Base-by-base conservation (phyloP, 2,329 filamentous ascomycete genomes). In the Aspergillus costaricaensis region DNA sequence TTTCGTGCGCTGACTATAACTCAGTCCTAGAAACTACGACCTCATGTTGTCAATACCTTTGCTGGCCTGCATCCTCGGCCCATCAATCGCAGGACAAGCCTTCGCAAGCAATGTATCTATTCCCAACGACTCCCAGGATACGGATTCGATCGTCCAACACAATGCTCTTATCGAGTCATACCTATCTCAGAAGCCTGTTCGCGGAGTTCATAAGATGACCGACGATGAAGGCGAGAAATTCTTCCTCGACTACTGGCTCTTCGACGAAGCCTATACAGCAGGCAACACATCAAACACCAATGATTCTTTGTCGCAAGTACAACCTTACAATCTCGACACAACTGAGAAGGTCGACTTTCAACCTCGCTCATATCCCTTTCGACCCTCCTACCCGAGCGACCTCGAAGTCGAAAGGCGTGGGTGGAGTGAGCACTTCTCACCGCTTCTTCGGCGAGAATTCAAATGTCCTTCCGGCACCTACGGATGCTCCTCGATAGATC, bases 401-500 rank as follows among this genome's bases (percentile, higher is more conserved):
- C 17, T 44, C 14, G 56, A 57, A 17, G 27, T 36, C 51, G 44
- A 58, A 14, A 36, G 52, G 39, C 54, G 50, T 43, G 44, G 59
- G 10, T 57, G 52, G 17, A 48, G 47, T 10, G 27, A 27, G 10
- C 52, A 44, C 15, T 56, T 60, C 53, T 62, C 60, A 48, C 60
- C 63, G 30, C 60, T 67, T 25, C 58, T 63, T 51, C 51, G 61
- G 23, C 55, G 85, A 60, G 81, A 80, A 51, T 89, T 86, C 68
- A 71, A 83, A 61, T 88, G 86, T 69, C 86, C 86, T 0, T 69
- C 77, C 6, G 83, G 80, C 17, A 88, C 85, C 0, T 75, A 69
- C 19, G 77, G 77, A 41, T 89, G 86, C 70, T 76, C 79, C 6
- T 80, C 77, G 3, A 86, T 88, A 65, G 78, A 79, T 14, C 80